These are phyloP conservation scores for Sordariomycetes sp. DNA, from an alignment of 2,329 filamentous ascomycete species.

Conservation along the genomic window DNA sequence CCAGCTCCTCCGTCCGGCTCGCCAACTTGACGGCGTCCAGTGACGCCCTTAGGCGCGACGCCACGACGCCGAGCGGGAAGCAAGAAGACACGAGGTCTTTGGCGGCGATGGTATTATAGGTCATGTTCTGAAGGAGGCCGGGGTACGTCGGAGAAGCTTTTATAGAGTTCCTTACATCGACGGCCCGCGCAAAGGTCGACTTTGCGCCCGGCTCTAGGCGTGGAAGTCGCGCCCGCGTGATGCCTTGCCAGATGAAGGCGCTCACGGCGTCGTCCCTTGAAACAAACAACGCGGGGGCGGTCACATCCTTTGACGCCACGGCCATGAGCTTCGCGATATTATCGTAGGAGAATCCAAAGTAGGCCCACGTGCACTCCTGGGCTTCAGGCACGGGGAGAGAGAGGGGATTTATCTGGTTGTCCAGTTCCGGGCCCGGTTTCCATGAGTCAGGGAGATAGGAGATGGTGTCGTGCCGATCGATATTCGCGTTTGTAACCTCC, in stretches of 20 bases:
- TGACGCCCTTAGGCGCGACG: constrained; percentile 24
- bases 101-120: constrained; percentile 22
- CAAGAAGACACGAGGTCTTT: constrained; percentile 13
- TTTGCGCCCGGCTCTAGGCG: constrained; percentile 15
- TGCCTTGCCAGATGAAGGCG: constrained; percentile 37
- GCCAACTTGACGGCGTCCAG: constrained; percentile 23
- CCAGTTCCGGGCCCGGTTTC: constrained; percentile 21
- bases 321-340: constrained; percentile 29
- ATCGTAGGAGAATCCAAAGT: constrained; percentile 28
- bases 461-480: constrained; percentile 22
- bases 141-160: constrained; percentile 30
- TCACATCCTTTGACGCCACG: constrained; percentile 16
- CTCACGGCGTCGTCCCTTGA: constrained; percentile 43
- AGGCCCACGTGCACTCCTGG: constrained; percentile 27
- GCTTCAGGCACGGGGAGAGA: background rate
- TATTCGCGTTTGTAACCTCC: constrained; percentile 32
- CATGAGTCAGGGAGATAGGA: constrained; percentile 20
- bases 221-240: constrained; percentile 26
- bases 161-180: constrained; percentile 33
- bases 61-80: constrained; percentile 21
- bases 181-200: constrained; percentile 31
- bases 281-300: constrained; percentile 20
- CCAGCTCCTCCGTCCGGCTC: constrained; percentile 25
- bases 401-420: constrained; percentile 15
- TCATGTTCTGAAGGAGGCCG: constrained; percentile 35